Base-by-base conservation (phyloP, 164 flowering plant species). In the Paratinospora sagittata region DNA sequence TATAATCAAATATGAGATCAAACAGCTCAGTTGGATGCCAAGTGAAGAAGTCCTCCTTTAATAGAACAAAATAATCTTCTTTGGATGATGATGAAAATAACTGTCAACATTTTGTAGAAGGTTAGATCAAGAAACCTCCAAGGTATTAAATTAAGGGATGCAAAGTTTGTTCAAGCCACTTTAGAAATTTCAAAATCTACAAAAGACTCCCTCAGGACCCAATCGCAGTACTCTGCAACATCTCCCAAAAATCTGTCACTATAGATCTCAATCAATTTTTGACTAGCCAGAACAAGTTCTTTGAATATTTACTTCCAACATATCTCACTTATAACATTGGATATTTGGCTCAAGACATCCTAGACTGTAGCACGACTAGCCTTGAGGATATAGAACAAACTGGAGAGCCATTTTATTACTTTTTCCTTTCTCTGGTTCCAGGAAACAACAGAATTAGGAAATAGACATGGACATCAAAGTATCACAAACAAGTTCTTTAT, bases 1-100 rank as follows among this genome's bases (percentile, higher is more conserved):
- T 89, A 68, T 92, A 90, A 78, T 92, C 93, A 70, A 87, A 87
- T 67, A 90, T 83, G 72, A 89, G 82, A 84, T 92, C 97, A 84
- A 90, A 92, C 77, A 82, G 74, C 73, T 82, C 85, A 36, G 76
- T 73, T 60, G 96, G 87, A 63, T 65, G 70, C 96, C 91, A 90
- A 70, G 78, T 78, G 82, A 93, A 90, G 84, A 93, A 89, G 71
- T 93, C 95, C 30, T 70, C 88, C 80, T 79, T 81, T 61, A 88
- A 19, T 74, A 92, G 87, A 63, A 79, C 79, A 68, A 79, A 78
- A 70, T 81, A 68, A 58, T 81, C 73, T 57, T 82, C 86, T 72
- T 78, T 80, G 67, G 88, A 80, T 34, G 68, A 77, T 62, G 83
- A 67, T 27, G 85, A 84, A 68, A 76, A 84, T 74, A 87, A 65